Evolutionary conservation across 176 grass and related monocot genomes (phyloP).

Genomic region (Oryza glumipatula): DNA sequence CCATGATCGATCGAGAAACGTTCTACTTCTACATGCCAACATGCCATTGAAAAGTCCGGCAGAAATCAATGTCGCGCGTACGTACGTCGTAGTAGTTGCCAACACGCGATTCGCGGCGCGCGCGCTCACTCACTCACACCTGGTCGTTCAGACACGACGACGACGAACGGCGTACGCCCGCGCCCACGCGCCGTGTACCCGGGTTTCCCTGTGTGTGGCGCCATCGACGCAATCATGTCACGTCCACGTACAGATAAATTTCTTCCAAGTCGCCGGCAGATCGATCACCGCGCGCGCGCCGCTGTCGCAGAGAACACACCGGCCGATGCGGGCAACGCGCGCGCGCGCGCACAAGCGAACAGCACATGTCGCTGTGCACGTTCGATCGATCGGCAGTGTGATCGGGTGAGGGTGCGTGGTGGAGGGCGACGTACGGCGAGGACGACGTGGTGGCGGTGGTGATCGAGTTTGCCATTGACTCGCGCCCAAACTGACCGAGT

Average conservation of each 20-base stretch:
- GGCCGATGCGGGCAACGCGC: not conserved
- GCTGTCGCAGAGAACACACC: not conserved
- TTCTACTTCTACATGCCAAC: not conserved
- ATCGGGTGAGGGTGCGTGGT: not conserved
- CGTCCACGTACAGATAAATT: not conserved
- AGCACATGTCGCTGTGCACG: not conserved
- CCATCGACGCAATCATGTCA: not conserved
- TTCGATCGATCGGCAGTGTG: not conserved
- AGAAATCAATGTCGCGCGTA: not conserved
- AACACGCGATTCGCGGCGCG: not conserved
- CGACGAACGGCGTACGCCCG: not conserved
- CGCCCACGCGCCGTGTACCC: not conserved
- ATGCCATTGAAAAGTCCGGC: not conserved
- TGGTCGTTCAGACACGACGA: not conserved
- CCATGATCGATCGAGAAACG: not conserved
- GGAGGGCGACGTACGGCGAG: not conserved
- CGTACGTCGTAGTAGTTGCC: no score
- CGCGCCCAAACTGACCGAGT: not conserved
- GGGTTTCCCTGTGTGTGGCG: not conserved
- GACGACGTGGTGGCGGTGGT: not conserved
- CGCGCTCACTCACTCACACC: no score
- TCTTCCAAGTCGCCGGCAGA: conserved; percentile 24
- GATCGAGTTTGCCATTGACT: not conserved
- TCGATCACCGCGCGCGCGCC: not conserved
- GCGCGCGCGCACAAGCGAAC: no score